phyloP scores from a whole-genome alignment of 495 filamentous ascomycete species.

The Parathielavia appendiculata region DNA sequence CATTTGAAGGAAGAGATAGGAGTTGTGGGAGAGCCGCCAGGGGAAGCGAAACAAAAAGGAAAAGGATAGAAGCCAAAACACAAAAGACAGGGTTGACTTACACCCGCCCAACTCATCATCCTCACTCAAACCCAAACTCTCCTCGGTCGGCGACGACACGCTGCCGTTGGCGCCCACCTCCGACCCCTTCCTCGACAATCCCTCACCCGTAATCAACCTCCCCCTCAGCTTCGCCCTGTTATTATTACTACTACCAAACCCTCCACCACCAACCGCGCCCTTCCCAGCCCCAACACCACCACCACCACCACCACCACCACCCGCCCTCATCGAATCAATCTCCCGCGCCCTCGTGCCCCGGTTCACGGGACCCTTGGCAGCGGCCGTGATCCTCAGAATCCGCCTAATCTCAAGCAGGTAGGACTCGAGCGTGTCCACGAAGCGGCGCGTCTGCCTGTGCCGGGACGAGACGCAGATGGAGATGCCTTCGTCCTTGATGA shows the following conservation, averaged over 20 bases:
- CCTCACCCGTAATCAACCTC: conserved; percentile 46
- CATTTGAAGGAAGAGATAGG: too few relatives aligned
- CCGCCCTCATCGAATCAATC: conserved; percentile 31
- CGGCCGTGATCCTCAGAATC: conserved; percentile 63
- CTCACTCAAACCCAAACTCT: conserved; percentile 63
- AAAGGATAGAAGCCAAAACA: neutral
- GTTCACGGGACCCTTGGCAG: conserved; percentile 29
- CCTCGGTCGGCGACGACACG: conserved; percentile 47
- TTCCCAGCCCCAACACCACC: neutral
- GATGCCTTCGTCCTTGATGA: conserved; percentile 94
- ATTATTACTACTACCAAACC: too few relatives aligned
- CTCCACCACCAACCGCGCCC: neutral
- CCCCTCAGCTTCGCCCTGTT: conserved; percentile 50
- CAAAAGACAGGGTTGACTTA: conserved; percentile 49
- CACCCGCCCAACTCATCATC: conserved; percentile 90
- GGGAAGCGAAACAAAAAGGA: neutral
- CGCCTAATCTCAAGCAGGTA: conserved; percentile 89
- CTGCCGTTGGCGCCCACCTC: conserved; percentile 36
- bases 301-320: neutral
- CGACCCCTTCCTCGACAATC: conserved; percentile 38
- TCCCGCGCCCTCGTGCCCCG: conserved; percentile 37
- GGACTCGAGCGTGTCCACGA: conserved; percentile 80
- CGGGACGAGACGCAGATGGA: conserved; percentile 89
- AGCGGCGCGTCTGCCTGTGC: conserved; percentile 85
- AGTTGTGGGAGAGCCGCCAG: too few relatives aligned